phyloP scores from a whole-genome alignment of 164 flowering plant genomes.

The Vitis amurensis region DNA sequence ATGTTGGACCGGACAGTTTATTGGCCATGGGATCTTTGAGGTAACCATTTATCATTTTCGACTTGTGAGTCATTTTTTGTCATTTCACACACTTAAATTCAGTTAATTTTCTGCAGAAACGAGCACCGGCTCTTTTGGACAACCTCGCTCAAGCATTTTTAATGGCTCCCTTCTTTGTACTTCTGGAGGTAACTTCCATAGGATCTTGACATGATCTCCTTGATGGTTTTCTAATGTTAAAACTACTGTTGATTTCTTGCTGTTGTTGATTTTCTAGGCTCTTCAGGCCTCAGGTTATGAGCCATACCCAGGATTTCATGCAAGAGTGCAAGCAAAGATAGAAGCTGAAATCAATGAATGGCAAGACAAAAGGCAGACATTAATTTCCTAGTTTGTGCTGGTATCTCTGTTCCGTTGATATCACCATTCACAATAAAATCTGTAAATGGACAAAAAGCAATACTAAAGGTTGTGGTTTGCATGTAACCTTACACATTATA shows the following conservation, averaged over 20 bases:
- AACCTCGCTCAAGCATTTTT: slow-evolving; percentile 62
- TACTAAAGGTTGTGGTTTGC: not conserved
- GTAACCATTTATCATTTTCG: slow-evolving; percentile 21
- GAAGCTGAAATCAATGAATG: slow-evolving; percentile 26
- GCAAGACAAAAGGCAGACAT: slow-evolving; percentile 29
- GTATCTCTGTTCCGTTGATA: not conserved
- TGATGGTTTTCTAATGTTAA: not conserved
- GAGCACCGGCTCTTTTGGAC: slow-evolving; percentile 69
- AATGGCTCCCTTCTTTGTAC: slow-evolving; percentile 71
- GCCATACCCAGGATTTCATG: slow-evolving; percentile 38
- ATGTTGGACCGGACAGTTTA: slow-evolving; percentile 69
- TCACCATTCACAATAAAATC: not conserved
- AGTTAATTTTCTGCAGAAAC: slow-evolving; percentile 34
- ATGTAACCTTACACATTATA: not conserved
- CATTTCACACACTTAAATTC: not conserved
- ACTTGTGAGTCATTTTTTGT: not conserved
- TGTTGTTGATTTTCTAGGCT: slow-evolving; percentile 24
- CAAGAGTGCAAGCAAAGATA: slow-evolving; percentile 27
- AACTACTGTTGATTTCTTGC: not conserved
- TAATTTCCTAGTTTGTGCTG: slow-evolving; percentile 5
- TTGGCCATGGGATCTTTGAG: slow-evolving; percentile 73
- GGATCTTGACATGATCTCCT: not conserved
- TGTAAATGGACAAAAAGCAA: not conserved
- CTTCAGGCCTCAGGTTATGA: slow-evolving; percentile 30
- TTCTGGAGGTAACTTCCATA: slow-evolving; percentile 50